phyloP scores from a whole-genome alignment of 2,329 filamentous ascomycete genomes.

The Cryoendolithus antarcticus region DNA sequence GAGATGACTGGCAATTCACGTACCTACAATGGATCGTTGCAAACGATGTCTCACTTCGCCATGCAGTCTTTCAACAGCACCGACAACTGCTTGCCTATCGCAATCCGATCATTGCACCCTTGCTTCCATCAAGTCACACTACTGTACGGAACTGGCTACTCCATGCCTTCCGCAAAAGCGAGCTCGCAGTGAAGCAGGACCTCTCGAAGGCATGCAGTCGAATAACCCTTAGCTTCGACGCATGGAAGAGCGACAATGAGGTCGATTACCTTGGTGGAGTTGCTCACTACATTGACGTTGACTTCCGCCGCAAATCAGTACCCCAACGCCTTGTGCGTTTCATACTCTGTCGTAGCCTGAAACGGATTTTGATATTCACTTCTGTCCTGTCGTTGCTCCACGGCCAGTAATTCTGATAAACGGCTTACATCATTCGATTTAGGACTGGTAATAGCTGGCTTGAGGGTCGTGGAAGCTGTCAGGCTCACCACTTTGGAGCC shows the following conservation, averaged over 20 bases:
- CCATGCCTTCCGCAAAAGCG: not conserved
- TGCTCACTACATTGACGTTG: slow-evolving; percentile 1
- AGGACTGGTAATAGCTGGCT: too few species aligned
- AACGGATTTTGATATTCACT: too few species aligned
- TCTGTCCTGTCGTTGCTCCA: too few species aligned
- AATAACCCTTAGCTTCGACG: slow-evolving; percentile 1
- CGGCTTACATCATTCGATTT: too few species aligned
- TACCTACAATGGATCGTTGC: not conserved
- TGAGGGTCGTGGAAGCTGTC: too few species aligned
- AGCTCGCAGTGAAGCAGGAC: not conserved
- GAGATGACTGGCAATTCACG: not conserved
- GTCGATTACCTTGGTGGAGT: slow-evolving; percentile 1
- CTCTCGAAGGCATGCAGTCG: not conserved
- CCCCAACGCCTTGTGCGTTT: not conserved
- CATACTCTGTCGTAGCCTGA: too few species aligned
- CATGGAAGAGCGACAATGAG: not conserved
- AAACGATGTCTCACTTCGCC: not conserved
- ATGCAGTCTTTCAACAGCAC: not conserved
- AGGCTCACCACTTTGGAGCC: too few species aligned
- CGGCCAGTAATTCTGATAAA: too few species aligned
- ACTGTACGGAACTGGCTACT: not conserved
- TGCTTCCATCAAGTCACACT: not conserved
- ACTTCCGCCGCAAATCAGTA: not conserved
- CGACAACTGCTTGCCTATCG: not conserved
- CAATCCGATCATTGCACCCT: not conserved